These are phyloP conservation scores for Lasiodiplodia citricola DNA, from an alignment of 2,329 filamentous ascomycete species.

Conservation along the genomic window DNA sequence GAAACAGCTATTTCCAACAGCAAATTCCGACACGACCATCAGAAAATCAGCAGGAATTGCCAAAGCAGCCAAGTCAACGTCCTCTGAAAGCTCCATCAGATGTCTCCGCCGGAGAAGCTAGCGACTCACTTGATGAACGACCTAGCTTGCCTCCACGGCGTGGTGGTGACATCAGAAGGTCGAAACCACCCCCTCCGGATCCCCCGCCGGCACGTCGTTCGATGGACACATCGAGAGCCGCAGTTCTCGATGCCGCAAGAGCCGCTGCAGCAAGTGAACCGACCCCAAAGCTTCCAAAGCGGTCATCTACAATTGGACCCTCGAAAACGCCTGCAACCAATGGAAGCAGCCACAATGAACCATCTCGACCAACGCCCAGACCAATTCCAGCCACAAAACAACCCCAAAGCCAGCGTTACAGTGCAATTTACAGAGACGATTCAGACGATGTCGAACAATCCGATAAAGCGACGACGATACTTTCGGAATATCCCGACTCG, in stretches of 20 bases:
- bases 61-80: slow-evolving; percentile 27
- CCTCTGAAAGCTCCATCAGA: slow-evolving; percentile 1
- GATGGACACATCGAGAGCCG: slow-evolving; percentile 34
- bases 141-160: slow-evolving; percentile 56
- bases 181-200: slow-evolving; percentile 36
- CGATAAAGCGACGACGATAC: slow-evolving; percentile 59
- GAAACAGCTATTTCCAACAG: slow-evolving; percentile 39
- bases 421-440: slow-evolving; percentile 40
- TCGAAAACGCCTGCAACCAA: slow-evolving; percentile 6
- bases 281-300: slow-evolving; percentile 34
- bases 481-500: slow-evolving; percentile 78
- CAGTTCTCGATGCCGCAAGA: slow-evolving; percentile 9
- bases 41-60: slow-evolving; percentile 24
- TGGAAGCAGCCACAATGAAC: slow-evolving; percentile 2
- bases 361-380: background rate
- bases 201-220: slow-evolving; percentile 44
- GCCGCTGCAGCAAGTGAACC: slow-evolving; percentile 8
- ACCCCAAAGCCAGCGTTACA: slow-evolving; percentile 13
- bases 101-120: slow-evolving; percentile 22
- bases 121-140: slow-evolving; percentile 49
- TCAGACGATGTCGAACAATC: slow-evolving; percentile 56
- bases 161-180: slow-evolving; percentile 41
- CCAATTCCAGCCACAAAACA: background rate
- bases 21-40: slow-evolving; percentile 35
- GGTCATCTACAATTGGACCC: slow-evolving; percentile 38